Base-by-base conservation (phyloP, 148 eudicot species). In the Chenopodium quinoa region DNA sequence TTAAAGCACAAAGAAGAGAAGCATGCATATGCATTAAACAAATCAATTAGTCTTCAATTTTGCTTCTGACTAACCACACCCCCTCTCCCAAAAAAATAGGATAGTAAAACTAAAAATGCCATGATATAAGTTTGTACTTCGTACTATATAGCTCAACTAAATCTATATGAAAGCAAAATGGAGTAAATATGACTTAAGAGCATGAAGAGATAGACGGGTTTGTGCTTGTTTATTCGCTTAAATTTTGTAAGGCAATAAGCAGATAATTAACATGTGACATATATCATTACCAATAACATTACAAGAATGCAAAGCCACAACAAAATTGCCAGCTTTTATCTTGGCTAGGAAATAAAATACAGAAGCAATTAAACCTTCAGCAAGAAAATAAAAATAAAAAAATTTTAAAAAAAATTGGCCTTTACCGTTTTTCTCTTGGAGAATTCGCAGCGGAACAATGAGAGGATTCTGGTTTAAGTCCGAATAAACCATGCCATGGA, bases 401-500 rank as follows among this genome's bases (percentile, higher is more conserved):
- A 27, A 0, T 27, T 27, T 0, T 0, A 10, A 9, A 75, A 16
- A 34, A 31, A 25, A 34, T 29, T 88, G 64, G 92, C 99, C 98
- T 90, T 86, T 90, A 86, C 90, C 94, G 86, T 92, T 91, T 25
- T 85, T 95, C 70, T 97, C 99, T 71, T 87, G 87, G 75, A 96
- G 97, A 71, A 91, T 90, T 89, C 88, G 84, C 81, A 96, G 79
- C 22, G 98, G 98, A 75, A 91, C 91, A 83, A 93, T 90, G 80
- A 91, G 85, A 50, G 99, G 99, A 82, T 96, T 86, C 85, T 92
- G 91, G 81, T 93, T 96, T 37, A 96, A 88, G 92, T 96, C 99
- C 0, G 97, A 90, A 86, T 93, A 93, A 71, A 93, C 98, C 99
- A 92, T 96, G 76, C 99, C 99, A 85, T 96, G 99, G 80, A 89